These are phyloP conservation scores for Pythium monospermum DNA, from an alignment of 352 stramenopile genomes.

Conservation along the genomic window DNA sequence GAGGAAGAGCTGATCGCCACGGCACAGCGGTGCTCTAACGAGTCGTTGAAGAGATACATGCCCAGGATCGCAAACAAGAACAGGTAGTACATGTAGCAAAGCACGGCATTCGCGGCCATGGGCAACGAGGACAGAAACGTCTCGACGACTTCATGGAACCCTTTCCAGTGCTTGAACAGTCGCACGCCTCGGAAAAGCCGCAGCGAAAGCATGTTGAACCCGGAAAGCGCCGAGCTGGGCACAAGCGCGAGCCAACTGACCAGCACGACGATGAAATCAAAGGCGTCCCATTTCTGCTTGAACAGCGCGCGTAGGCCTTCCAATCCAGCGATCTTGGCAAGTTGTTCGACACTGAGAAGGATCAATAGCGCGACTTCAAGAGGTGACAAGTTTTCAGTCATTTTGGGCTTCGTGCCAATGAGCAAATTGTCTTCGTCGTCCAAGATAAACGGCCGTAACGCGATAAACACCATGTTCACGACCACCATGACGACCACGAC, in stretches of 20 bases:
- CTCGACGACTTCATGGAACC: constrained; percentile 74
- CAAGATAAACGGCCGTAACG: constrained; percentile 51
- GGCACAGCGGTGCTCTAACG: constrained; percentile 67
- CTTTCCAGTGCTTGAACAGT: constrained; percentile 69
- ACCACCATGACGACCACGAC: constrained; percentile 58
- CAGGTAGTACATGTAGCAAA: constrained; percentile 84
- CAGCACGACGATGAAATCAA: constrained; percentile 55
- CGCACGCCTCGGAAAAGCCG: constrained; percentile 67
- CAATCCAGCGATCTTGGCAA: constrained; percentile 53
- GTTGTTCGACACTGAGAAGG: constrained; percentile 64
- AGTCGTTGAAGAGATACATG: constrained; percentile 86
- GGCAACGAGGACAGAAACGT: constrained; percentile 67
- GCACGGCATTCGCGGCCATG: constrained; percentile 64
- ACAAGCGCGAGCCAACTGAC: constrained; percentile 61
- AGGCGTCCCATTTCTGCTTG: constrained; percentile 61
- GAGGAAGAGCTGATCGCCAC: constrained; percentile 18
- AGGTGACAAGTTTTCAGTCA: constrained; percentile 45
- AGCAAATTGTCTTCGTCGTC: constrained; percentile 32
- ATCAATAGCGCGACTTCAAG: constrained; percentile 57
- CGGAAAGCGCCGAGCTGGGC: constrained; percentile 34
- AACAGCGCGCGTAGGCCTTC: constrained; percentile 59
- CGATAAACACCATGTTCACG: constrained; percentile 66
- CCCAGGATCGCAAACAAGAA: constrained; percentile 82
- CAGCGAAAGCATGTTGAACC: constrained; percentile 69
- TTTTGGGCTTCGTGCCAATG: constrained; percentile 30